Evolutionary conservation across 257 asterid species (phyloP), one percentile per base, ranked within the genome.

Genomic region (Dorcoceras hygrometricum): DNA sequence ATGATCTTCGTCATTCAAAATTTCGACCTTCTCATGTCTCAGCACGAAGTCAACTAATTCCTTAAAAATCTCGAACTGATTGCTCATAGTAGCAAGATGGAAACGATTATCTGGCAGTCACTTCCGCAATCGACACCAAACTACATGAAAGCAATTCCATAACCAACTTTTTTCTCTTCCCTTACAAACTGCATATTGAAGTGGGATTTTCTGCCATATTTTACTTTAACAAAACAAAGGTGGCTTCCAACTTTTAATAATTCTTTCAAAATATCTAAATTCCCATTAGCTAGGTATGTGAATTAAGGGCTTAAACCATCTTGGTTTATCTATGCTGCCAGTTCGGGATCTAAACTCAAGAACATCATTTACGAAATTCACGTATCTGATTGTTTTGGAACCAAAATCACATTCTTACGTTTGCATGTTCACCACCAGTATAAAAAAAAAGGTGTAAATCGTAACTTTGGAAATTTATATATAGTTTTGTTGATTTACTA

Each of bases 241-340:
- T 69, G 64, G 23, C 7, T 2, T 20, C 77, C 79, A 5, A 68
- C n/a, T 43, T n/a, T 57, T 67, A 82, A 29, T 0, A 82, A 34
- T 72, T 79, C 74, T 12, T 50, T 74, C 61, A 74, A 81, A 20
- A 79, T 69, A 66, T 79, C 84, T 10, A 46, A 10, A 34, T 79
- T 59, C 8, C 87, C 82, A 23, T 26, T 68, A 9, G 81, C 81
- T 3, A 77, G 83, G 83, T 20, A 82, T 68, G 59, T 77, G 83
- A 53, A 80, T n/a, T n/a, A 39, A 26, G 81, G 81, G 71, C 64
- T 79, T 0, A 71, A 67, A 2, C 86, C 86, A 3, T 73, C 76
- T 14, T 20, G 26, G 70, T 74, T 76, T 31, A 76, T 2, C 9
- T 73, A 70, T 3, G 1, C 59, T 2, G 71, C 71, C 3, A 70